phyloP scores from a whole-genome alignment of 2,329 filamentous ascomycete genomes.

The Neospermospora avenae region DNA sequence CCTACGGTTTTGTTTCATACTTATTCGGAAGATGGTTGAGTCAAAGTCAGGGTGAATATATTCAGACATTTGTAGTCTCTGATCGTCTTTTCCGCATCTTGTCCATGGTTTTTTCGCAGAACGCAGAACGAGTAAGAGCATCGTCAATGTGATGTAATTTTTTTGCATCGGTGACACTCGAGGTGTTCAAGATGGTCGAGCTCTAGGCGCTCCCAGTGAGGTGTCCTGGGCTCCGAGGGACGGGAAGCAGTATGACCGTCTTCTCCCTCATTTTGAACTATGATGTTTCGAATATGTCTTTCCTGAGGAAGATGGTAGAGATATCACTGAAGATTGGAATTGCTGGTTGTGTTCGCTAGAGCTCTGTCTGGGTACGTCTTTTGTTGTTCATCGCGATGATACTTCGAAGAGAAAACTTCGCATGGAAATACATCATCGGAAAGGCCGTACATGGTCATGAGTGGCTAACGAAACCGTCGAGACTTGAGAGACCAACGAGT shows the following conservation, averaged over 20 bases:
- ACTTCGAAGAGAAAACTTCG: no score
- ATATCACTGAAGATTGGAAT: no score
- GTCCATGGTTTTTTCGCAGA: conserved; percentile 3
- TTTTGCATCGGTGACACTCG: conserved; percentile 16
- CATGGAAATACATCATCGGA: no score
- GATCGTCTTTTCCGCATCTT: conserved; percentile 5
- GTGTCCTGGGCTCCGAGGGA: neutral
- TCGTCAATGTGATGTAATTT: neutral
- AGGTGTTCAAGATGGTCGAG: conserved; percentile 10
- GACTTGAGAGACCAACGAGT: no score
- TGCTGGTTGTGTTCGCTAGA: no score
- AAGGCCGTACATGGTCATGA: no score
- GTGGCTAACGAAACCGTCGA: no score
- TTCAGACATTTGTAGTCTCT: conserved; percentile 1
- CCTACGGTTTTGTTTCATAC: conserved; percentile 21
- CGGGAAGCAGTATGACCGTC: neutral
- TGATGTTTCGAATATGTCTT: no score
- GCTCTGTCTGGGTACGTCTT: no score
- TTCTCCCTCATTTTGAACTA: neutral
- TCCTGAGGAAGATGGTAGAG: no score
- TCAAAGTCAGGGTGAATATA: conserved; percentile 20
- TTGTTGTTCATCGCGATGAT: no score
- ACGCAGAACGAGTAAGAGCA: neutral
- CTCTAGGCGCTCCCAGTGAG: conserved; percentile 15
- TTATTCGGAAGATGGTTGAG: conserved; percentile 17